Percentiles rank a stretch among this genome's conserved stretches.
Conservation (phyloP, 1,284 basidiomycete species). For the Sphagnurus paluster region DNA sequence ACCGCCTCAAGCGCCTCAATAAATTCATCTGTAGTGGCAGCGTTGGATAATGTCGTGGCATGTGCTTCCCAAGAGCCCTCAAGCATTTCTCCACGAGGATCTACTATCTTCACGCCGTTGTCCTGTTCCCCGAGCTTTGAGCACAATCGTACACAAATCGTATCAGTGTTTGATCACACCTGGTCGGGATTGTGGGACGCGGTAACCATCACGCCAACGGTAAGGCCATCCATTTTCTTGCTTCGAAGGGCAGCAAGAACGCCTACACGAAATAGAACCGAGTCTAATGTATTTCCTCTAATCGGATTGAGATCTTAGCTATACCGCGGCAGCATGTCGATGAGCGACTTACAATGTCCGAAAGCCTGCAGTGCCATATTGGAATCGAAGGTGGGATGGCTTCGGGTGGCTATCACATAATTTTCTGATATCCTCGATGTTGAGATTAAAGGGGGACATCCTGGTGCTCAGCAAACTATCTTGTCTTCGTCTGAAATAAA, state of each 20-base stretch:
- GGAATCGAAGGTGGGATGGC: slow-evolving; percentile 62
- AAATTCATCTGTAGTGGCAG: slow-evolving; percentile 72
- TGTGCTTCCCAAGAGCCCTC: slow-evolving; percentile 91
- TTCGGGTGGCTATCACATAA: slow-evolving; percentile 65
- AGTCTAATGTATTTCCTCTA: slow-evolving; percentile 84
- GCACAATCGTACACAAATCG: slow-evolving; percentile 2
- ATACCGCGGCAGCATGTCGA: slow-evolving; percentile 12
- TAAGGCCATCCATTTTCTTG: slow-evolving; percentile 87
- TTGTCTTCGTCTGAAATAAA: no score
- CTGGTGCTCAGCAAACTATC: no score
- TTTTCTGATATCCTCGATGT: slow-evolving; percentile 42
- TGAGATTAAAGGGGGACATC: slow-evolving; percentile 41
- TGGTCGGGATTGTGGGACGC: slow-evolving; percentile 98
- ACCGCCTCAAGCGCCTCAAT: slow-evolving; percentile 67
- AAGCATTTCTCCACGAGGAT: slow-evolving; percentile 99
- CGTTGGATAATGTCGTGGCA: slow-evolving; percentile 91
- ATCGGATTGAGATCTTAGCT: slow-evolving; percentile 19
- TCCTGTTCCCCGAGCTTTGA: slow-evolving; percentile 56
- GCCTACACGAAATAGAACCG: slow-evolving; percentile 92
- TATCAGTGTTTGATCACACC: slow-evolving; percentile 45
- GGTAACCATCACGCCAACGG: slow-evolving; percentile 98
- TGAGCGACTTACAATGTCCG: slow-evolving; percentile 74
- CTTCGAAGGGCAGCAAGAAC: slow-evolving; percentile 90
- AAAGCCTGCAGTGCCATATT: slow-evolving; percentile 96
- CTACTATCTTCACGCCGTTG: slow-evolving; percentile 98